These are phyloP conservation scores for Fraxinus baroniana DNA, from an alignment of 305 asterid species.

Conservation along the genomic window DNA sequence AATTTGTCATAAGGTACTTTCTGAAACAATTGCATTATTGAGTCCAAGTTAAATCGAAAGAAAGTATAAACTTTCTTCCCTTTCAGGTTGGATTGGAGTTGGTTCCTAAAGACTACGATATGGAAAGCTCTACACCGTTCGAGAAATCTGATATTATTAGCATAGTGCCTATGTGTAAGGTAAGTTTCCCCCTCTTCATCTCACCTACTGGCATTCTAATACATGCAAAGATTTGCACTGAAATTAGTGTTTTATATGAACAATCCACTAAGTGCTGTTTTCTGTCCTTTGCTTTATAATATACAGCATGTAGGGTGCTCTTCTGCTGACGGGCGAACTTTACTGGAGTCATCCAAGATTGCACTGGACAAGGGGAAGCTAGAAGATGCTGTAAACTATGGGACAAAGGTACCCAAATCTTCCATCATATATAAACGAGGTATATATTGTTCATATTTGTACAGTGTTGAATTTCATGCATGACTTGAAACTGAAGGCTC, in stretches of 20 bases:
- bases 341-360: conserved; percentile 94
- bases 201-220: conserved; percentile 11
- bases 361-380: conserved; percentile 98
- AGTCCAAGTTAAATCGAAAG: conserved; percentile 23
- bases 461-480: conserved; percentile 25
- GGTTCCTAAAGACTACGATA: conserved; percentile 84
- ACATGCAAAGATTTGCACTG: conserved; percentile 10
- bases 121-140: conserved; percentile 83
- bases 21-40: conserved; percentile 20
- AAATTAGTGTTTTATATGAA: not conserved
- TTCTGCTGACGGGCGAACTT: conserved; percentile 96
- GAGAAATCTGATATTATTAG: conserved; percentile 75
- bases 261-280: conserved; percentile 14
- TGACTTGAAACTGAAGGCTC: conserved; percentile 61
- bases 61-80: conserved; percentile 26
- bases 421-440: conserved; percentile 7
- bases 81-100: conserved; percentile 89
- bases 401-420: conserved; percentile 70
- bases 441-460: conserved; percentile 25
- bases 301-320: conserved; percentile 93
- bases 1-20: conserved; percentile 87
- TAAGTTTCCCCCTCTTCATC: conserved; percentile 32
- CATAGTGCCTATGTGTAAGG: conserved; percentile 91
- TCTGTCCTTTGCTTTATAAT: conserved; percentile 26
- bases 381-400: conserved; percentile 91